Base-by-base conservation (phyloP, 2,329 filamentous ascomycete species). In the Graphilbum sp. region DNA sequence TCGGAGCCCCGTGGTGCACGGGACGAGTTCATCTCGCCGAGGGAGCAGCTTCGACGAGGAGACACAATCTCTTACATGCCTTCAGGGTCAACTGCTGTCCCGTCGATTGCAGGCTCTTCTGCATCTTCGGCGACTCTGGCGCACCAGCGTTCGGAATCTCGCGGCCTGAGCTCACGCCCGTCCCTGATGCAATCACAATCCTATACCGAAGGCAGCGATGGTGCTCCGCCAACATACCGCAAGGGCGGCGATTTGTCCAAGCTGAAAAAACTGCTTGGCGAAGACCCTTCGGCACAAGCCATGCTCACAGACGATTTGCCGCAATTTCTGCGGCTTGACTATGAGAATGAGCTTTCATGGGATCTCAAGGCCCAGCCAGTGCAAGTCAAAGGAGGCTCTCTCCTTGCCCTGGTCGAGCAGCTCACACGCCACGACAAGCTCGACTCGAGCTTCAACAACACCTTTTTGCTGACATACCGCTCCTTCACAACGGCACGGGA, bases 391-490 rank as follows among this genome's bases (percentile, higher is more conserved):
- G 90, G 88, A 47, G 90, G 90, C 34, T 93, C 88, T 1, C 61
- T 98, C 17, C 69, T 84, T 23, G 90, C 83, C 5, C 64, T 98
- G 41, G 90, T 95, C 6, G 90, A 96, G 57, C 88, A 96, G 52
- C 69, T 98, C 33, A 98, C 90, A 15, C 75, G 90, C 35, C 90
- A 98, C 53, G 90, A 98, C 60, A 90, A 92, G 52, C 71, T 94
- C 13, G 90, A 96, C 53, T 85, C 87, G 3, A 88, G 72, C 45
- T 96, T 96, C 62, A 96, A 96, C 63, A 92, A 88, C 51, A 98
- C 90, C 1, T 98, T 98, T 66, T 74, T 98, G 15, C 72, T 98
- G 29, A 98, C 90, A 1, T 98, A 98, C 56, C 74, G 83, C 44
- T 98, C 90, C 0, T 98, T 98, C 52, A 96, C 90, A 0, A 76